Evolutionary conservation across 2,329 filamentous ascomycete species (phyloP).

Genomic region (Drechslera avenae): DNA sequence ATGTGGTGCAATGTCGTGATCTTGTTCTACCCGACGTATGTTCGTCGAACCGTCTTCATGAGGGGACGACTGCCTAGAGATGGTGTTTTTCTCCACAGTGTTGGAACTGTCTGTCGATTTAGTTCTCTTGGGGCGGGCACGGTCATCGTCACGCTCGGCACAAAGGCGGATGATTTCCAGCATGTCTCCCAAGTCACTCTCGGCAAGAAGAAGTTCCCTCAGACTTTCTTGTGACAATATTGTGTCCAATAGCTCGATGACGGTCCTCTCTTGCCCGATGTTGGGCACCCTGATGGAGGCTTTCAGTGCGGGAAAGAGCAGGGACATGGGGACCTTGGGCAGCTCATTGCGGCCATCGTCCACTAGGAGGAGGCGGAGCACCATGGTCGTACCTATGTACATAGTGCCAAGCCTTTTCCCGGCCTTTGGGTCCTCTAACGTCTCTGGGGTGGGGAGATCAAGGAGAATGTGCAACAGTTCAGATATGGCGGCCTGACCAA

Average conservation of each 20-base stretch:
- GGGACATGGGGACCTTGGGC: slow-evolving; percentile 42
- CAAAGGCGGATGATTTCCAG: slow-evolving; percentile 66
- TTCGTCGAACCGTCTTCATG: slow-evolving; percentile 16
- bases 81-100: slow-evolving; percentile 50
- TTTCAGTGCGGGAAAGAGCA: slow-evolving; percentile 43
- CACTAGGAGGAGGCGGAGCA: slow-evolving; percentile 39
- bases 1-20: slow-evolving; percentile 23
- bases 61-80: slow-evolving; percentile 8
- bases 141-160: slow-evolving; percentile 40
- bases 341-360: slow-evolving; percentile 41
- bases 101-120: slow-evolving; percentile 41
- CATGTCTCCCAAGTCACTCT: slow-evolving; percentile 69
- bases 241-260: slow-evolving; percentile 57
- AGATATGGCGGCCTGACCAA: slow-evolving; percentile 71
- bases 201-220: slow-evolving; percentile 63
- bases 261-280: slow-evolving; percentile 48
- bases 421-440: slow-evolving; percentile 28
- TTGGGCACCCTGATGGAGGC: slow-evolving; percentile 37
- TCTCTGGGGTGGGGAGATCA: slow-evolving; percentile 30
- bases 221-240: slow-evolving; percentile 56
- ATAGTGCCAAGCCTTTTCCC: slow-evolving; percentile 30
- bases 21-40: slow-evolving; percentile 16
- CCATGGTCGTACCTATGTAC: slow-evolving; percentile 38
- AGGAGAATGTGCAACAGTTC: slow-evolving; percentile 64
- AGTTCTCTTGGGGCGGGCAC: slow-evolving; percentile 19